Conservation (phyloP, 2,329 filamentous ascomycete species). For the Aspergillus pseudoviridinutans region DNA sequence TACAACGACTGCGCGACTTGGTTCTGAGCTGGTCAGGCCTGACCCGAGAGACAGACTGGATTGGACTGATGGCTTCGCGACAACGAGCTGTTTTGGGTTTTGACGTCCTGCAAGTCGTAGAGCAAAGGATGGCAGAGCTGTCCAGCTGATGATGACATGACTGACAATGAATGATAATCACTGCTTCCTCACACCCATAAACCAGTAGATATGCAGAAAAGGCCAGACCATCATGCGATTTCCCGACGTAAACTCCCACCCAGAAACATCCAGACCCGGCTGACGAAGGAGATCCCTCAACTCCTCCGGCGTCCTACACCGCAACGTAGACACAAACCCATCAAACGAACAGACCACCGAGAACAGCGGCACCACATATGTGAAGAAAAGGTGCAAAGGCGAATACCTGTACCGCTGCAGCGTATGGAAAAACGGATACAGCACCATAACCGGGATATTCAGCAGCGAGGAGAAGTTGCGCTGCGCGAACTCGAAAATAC, state of each 20-base stretch:
- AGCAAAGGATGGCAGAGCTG: neutral
- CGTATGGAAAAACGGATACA: slow-evolving; percentile 25
- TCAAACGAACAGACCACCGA: slow-evolving; percentile 67
- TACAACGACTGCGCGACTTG: slow-evolving; percentile 12
- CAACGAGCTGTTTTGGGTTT: slow-evolving; percentile 10
- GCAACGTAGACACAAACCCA: slow-evolving; percentile 62
- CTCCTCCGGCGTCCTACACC: slow-evolving; percentile 65
- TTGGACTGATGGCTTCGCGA: slow-evolving; percentile 10
- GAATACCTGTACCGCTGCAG: slow-evolving; percentile 41
- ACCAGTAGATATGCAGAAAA: slow-evolving; percentile 17
- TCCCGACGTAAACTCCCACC: slow-evolving; percentile 20
- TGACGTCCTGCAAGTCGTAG: slow-evolving; percentile 9
- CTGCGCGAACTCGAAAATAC: slow-evolving; percentile 15
- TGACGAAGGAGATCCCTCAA: slow-evolving; percentile 55
- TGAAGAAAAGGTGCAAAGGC: slow-evolving; percentile 58
- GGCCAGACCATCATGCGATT: slow-evolving; percentile 15
- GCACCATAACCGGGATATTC: slow-evolving; percentile 26
- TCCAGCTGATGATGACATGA: neutral
- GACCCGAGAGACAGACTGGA: slow-evolving; percentile 17
- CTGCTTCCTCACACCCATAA: slow-evolving; percentile 9
- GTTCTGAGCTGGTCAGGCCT: slow-evolving; percentile 10
- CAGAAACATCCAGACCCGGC: slow-evolving; percentile 6
- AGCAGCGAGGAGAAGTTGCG: slow-evolving; percentile 13
- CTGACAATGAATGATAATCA: too few species aligned
- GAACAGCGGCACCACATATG: slow-evolving; percentile 62